phyloP scores from a whole-genome alignment of 331 rosid species.

The Erythrophleum ivorense region DNA sequence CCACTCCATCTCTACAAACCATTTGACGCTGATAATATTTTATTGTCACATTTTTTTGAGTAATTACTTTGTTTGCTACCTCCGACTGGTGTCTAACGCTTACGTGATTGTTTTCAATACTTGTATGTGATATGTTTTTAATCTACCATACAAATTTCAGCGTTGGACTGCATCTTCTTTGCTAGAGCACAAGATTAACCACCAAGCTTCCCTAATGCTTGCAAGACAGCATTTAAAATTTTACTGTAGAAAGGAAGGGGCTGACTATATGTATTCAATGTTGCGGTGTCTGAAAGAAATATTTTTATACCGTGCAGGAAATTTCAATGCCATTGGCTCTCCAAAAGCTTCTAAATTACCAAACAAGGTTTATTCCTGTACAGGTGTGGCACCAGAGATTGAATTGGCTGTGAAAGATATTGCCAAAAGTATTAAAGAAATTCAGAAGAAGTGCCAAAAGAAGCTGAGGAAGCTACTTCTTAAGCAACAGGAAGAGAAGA shows the following conservation, averaged over 20 bases:
- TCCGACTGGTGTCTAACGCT: neutral
- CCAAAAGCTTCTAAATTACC: neutral
- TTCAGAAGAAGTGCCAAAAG: slow-evolving; percentile 9
- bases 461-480: slow-evolving; percentile 12
- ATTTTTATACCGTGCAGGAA: neutral
- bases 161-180: slow-evolving; percentile 6
- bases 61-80: neutral
- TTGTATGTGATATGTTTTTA: slow-evolving; percentile 29
- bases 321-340: neutral
- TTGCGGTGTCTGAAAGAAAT: neutral
- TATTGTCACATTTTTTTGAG: neutral
- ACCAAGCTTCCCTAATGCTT: neutral
- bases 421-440: neutral
- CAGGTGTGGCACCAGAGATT: neutral
- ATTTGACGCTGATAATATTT: neutral
- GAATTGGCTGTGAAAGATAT: neutral
- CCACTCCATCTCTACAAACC: neutral
- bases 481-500: neutral
- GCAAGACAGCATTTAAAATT: neutral
- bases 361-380: neutral
- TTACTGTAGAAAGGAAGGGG: neutral
- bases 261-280: neutral
- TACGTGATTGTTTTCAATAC: slow-evolving; percentile 4
- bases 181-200: neutral
- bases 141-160: slow-evolving; percentile 19